Conservation (phyloP, 805 yeast species). For the Deakozyma indianensis region DNA sequence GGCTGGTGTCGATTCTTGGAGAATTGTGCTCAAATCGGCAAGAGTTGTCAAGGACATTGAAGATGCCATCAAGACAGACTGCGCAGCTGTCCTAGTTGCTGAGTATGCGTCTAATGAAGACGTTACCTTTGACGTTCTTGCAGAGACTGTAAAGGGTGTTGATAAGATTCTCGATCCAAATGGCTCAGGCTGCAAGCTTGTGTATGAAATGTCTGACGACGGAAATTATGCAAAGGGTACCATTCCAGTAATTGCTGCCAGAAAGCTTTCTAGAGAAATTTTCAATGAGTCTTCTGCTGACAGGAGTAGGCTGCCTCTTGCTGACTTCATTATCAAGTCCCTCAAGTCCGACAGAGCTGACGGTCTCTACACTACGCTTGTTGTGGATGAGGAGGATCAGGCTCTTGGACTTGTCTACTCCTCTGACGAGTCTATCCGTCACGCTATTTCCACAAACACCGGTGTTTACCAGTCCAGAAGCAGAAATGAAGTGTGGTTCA, state of each 20-base stretch:
- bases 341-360: conserved; percentile 75
- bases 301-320: conserved; percentile 25
- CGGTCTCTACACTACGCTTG: conserved; percentile 73
- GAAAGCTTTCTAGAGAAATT: conserved; percentile 8
- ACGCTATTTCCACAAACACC: conserved; percentile 63
- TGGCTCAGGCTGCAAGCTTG: conserved; percentile 10
- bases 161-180: conserved; percentile 6
- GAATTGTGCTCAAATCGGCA: conserved; percentile 32
- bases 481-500: conserved; percentile 81
- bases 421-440: conserved; percentile 62
- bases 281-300: conserved; percentile 5
- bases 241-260: conserved; percentile 5
- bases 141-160: conserved; percentile 6
- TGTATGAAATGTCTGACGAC: conserved; percentile 10
- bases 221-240: conserved; percentile 4
- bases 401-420: conserved; percentile 88
- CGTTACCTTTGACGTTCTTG: conserved; percentile 3
- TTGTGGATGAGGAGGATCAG: conserved; percentile 51
- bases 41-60: conserved; percentile 3
- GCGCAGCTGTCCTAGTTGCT: conserved; percentile 9
- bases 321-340: conserved; percentile 33
- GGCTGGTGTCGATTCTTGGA: conserved; percentile 37
- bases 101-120: too few species aligned
- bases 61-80: neutral
- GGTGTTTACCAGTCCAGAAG: conserved; percentile 91